These are phyloP conservation scores for Astraeus odoratus DNA, from an alignment of 768 basidiomycete species.

Conservation along the genomic window DNA sequence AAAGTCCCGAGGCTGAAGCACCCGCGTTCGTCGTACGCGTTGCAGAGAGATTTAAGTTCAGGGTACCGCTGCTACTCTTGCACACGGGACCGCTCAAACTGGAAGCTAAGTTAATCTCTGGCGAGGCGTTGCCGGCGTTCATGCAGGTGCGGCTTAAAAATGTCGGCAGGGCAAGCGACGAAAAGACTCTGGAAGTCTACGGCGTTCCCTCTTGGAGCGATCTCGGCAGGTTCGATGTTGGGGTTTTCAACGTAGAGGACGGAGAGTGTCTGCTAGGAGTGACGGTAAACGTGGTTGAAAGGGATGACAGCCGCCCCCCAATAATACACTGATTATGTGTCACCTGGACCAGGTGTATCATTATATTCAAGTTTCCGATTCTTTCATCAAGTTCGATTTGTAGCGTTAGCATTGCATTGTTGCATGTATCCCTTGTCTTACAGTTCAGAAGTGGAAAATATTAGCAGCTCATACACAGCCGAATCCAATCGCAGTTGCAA, in stretches of 20 bases:
- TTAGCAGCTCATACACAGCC: no score
- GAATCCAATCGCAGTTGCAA: no score
- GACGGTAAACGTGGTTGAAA: conserved; percentile 47
- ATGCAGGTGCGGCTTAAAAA: conserved; percentile 45
- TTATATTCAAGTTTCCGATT: no score
- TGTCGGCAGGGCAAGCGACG: conserved; percentile 28
- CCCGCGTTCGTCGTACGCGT: conserved; percentile 44
- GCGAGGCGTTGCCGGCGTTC: conserved; percentile 49
- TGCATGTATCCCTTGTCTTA: no score
- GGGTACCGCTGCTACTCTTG: conserved; percentile 35
- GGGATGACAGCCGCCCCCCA: conserved; percentile 22
- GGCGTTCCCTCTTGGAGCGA: conserved; percentile 46
- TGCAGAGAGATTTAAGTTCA: conserved; percentile 55
- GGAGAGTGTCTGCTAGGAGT: conserved; percentile 48
- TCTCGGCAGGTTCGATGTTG: conserved; percentile 48
- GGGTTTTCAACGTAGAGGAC: conserved; percentile 45
- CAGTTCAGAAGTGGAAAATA: no score
- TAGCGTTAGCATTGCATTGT: no score
- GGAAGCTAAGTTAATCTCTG: conserved; percentile 44
- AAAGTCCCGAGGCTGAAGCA: conserved; percentile 16
- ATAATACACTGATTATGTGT: conserved; percentile 22
- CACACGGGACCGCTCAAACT: conserved; percentile 30
- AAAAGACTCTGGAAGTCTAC: conserved; percentile 48
- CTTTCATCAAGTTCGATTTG: no score
- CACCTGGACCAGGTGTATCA: no score